Conservation (phyloP, 495 filamentous ascomycete species). For the Parathielavia hyrcaniae region DNA sequence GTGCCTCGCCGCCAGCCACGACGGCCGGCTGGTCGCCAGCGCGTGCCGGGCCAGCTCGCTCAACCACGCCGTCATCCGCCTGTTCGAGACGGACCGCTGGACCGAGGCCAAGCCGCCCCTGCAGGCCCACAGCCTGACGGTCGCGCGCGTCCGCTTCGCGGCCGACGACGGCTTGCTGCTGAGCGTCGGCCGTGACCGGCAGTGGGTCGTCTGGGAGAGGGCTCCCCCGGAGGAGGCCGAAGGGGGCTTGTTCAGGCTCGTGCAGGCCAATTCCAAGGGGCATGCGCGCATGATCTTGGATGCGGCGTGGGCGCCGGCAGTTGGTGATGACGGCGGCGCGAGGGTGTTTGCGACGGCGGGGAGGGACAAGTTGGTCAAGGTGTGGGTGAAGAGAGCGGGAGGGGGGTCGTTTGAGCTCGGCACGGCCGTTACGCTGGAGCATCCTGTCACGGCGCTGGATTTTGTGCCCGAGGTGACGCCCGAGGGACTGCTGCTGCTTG, state of each 20-base stretch:
- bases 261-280: constrained; percentile 66
- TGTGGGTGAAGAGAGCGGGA: constrained; percentile 52
- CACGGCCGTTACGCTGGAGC: constrained; percentile 25
- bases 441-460: constrained; percentile 70
- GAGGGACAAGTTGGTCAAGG: constrained; percentile 75
- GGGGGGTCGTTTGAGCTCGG: constrained; percentile 31
- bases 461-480: constrained; percentile 44
- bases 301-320: constrained; percentile 65
- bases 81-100: constrained; percentile 83
- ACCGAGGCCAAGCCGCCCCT: constrained; percentile 80
- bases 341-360: constrained; percentile 76
- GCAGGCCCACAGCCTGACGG: constrained; percentile 73
- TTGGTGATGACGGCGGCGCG: not conserved
- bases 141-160: constrained; percentile 73
- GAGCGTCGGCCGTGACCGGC: constrained; percentile 84
- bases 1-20: constrained; percentile 71
- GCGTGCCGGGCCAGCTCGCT: constrained; percentile 87
- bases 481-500: constrained; percentile 49
- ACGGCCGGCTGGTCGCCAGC: constrained; percentile 73
- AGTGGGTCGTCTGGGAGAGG: constrained; percentile 75
- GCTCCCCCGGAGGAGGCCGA: constrained; percentile 29
- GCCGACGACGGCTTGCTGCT: constrained; percentile 65
- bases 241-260: constrained; percentile 44
- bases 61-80: constrained; percentile 87
- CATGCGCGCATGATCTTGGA: constrained; percentile 89